Evolutionary conservation across 441 rosid species (phyloP).

Genomic region (Populus hybrid): DNA sequence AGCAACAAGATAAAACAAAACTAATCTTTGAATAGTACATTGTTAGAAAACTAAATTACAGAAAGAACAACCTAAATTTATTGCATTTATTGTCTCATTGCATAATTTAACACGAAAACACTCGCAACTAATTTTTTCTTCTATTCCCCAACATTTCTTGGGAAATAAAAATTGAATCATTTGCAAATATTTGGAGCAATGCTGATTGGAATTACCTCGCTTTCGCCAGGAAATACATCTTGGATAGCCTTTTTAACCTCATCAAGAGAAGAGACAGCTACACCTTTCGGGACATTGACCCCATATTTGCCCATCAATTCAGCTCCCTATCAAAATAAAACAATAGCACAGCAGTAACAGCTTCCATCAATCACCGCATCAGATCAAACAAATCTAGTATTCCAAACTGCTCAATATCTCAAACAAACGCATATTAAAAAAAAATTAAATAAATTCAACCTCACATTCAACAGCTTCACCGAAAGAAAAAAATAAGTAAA

Average conservation of each 20-base stretch:
- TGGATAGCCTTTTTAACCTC: conserved; percentile 63
- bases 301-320: conserved; percentile 89
- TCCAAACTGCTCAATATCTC: not conserved
- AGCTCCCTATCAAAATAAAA: conserved; percentile 59
- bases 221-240: conserved; percentile 59
- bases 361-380: not conserved
- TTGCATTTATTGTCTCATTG: not conserved
- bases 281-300: conserved; percentile 87
- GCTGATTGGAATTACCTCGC: conserved; percentile 43
- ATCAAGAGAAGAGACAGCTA: conserved; percentile 66
- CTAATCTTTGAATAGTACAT: not conserved
- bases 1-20: not conserved
- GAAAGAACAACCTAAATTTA: not conserved
- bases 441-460: no score
- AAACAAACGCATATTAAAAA: not conserved
- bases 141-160: not conserved
- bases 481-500: no score
- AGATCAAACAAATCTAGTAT: conserved; percentile 4
- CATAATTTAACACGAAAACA: not conserved
- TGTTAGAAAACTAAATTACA: not conserved
- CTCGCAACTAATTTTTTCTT: not conserved
- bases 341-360: no score
- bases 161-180: not conserved
- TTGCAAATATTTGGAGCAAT: not conserved
- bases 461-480: no score